Percentiles rank a stretch among this genome's conserved stretches.
Evolutionary conservation across 768 basidiomycete species (phyloP).

Genomic region (Xerocomellus dryophilus): DNA sequence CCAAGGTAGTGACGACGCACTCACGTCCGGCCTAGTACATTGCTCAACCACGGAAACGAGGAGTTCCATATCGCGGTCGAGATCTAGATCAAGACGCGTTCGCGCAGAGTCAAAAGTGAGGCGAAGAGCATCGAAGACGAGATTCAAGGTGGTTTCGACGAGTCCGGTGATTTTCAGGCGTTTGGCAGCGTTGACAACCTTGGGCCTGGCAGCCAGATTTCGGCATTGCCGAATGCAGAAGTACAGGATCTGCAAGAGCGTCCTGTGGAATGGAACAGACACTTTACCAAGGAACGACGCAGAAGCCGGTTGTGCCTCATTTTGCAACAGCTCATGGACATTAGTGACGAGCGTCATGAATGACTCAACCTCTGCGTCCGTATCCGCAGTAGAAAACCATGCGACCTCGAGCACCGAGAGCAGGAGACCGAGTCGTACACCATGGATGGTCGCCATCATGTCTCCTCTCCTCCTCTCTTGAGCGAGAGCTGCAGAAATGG

Average conservation of each 20-base stretch:
- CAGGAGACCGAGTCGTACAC: constrained; percentile 68
- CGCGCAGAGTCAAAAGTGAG: constrained; percentile 65
- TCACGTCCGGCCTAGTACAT: constrained; percentile 66
- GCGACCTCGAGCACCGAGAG: constrained; percentile 75
- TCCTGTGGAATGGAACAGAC: constrained; percentile 72
- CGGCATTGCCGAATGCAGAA: constrained; percentile 69
- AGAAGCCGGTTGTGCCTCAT: constrained; percentile 70
- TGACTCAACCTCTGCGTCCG: constrained; percentile 49
- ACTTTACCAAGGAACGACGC: constrained; percentile 66
- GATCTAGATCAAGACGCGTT: constrained; percentile 52
- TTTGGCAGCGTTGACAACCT: constrained; percentile 56
- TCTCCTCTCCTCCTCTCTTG: constrained; percentile 71
- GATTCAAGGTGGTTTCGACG: constrained; percentile 57
- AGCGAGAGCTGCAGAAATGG: constrained; percentile 65
- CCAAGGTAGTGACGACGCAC: constrained; percentile 71
- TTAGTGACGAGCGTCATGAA: constrained; percentile 63
- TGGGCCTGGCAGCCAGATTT: constrained; percentile 45
- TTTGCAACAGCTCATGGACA: constrained; percentile 63
- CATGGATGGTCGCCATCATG: constrained; percentile 82
- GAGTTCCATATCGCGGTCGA: constrained; percentile 80
- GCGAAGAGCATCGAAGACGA: constrained; percentile 67
- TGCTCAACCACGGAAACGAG: constrained; percentile 82
- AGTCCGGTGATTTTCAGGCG: constrained; percentile 56
- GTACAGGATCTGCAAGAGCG: constrained; percentile 76
- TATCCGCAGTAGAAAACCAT: constrained; percentile 65